A percentile compares a stretch with the other conserved stretches of the same genome.
Conservation (phyloP, 768 basidiomycete species). For the Glaciozyma martinii region DNA sequence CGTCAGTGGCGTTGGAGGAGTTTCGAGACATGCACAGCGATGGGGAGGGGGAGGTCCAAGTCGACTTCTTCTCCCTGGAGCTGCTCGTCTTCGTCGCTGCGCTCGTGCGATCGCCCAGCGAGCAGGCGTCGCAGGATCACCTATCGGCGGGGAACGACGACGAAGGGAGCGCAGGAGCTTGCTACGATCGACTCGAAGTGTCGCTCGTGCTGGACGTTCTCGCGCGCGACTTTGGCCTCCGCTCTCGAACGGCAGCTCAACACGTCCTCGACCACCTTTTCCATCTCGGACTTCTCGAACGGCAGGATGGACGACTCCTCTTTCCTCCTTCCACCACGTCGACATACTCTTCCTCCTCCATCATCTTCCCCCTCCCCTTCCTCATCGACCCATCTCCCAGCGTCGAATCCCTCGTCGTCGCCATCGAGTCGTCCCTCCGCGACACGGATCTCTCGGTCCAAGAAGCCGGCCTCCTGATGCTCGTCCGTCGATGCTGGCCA, state of each 20-base stretch:
- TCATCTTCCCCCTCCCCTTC: constrained; percentile 58
- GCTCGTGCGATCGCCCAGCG: constrained; percentile 18
- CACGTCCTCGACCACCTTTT: constrained; percentile 55
- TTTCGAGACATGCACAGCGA: constrained; percentile 35
- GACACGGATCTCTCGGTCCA: constrained; percentile 66
- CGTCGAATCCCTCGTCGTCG: constrained; percentile 61
- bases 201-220: constrained; percentile 50
- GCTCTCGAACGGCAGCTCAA: constrained; percentile 48
- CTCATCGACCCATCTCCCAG: constrained; percentile 62
- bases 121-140: background rate
- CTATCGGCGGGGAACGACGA: background rate
- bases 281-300: constrained; percentile 55
- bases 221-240: constrained; percentile 49
- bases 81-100: constrained; percentile 45
- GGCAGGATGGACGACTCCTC: constrained; percentile 40
- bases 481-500: constrained; percentile 65
- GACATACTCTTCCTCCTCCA: constrained; percentile 36
- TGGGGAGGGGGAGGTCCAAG: background rate
- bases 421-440: constrained; percentile 60
- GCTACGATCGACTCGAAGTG: background rate
- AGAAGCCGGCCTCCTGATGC: constrained; percentile 61
- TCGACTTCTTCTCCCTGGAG: constrained; percentile 1
- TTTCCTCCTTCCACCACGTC: constrained; percentile 37
- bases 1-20: constrained; percentile 47
- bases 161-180: background rate